phyloP scores from a whole-genome alignment of 225 moss, liverwort and hornwort genomes.

The Sphagnum tenellum region DNA sequence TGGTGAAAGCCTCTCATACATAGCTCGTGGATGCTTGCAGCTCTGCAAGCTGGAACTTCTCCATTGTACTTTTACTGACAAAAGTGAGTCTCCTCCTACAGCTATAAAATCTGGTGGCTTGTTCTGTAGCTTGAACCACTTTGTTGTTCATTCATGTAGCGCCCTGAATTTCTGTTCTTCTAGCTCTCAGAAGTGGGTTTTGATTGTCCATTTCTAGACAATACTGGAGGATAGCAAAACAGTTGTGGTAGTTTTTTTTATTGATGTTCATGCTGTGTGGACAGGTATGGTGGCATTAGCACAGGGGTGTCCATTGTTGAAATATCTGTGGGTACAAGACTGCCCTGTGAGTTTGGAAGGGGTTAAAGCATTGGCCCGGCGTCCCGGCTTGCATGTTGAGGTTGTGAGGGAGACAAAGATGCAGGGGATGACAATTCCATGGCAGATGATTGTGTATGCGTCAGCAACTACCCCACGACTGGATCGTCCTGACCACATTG shows the following conservation, averaged over 20 bases:
- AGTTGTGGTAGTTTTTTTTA: too few species aligned
- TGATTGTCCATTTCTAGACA: too few species aligned
- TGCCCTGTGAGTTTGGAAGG: constrained; percentile 44
- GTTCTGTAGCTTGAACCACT: too few species aligned
- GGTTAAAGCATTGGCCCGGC: constrained; percentile 33
- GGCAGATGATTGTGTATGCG: constrained; percentile 49
- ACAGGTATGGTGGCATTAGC: constrained; percentile 53
- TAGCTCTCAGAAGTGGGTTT: too few species aligned
- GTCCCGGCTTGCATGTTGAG: constrained; percentile 28
- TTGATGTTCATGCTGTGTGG: not conserved
- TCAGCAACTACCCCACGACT: constrained; percentile 30
- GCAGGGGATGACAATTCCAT: constrained; percentile 24
- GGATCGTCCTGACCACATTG: constrained; percentile 39
- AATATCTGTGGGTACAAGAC: constrained; percentile 51
- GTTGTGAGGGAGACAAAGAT: constrained; percentile 30
- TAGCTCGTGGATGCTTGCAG: constrained; percentile 35
- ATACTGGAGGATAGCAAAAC: too few species aligned
- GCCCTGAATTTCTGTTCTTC: too few species aligned
- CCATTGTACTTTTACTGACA: constrained; percentile 51
- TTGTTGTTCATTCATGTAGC: too few species aligned
- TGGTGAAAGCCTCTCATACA: constrained; percentile 32
- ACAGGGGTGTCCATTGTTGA: constrained; percentile 28
- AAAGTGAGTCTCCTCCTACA: constrained; percentile 15
- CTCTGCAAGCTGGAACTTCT: constrained; percentile 52
- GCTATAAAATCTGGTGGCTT: too few species aligned